phyloP scores from a whole-genome alignment of 129 eudicot species.

The Tanacetum coccineum region DNA sequence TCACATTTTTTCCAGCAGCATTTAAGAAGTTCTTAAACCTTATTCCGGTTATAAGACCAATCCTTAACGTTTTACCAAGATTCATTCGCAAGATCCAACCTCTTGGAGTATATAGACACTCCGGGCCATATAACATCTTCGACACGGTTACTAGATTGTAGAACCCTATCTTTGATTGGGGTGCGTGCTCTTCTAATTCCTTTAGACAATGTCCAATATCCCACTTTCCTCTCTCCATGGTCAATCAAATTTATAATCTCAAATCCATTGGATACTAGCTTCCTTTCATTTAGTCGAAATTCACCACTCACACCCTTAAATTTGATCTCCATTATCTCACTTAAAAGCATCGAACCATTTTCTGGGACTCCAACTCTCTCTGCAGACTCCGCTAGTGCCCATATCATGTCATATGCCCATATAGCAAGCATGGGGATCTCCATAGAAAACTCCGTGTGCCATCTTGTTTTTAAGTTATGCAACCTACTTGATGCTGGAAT shows the following conservation, averaged over 20 bases:
- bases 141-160: neutral
- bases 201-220: slow-evolving; percentile 41
- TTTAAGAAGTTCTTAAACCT: slow-evolving; percentile 23
- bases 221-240: slow-evolving; percentile 42
- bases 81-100: slow-evolving; percentile 24
- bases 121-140: slow-evolving; percentile 45
- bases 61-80: slow-evolving; percentile 26
- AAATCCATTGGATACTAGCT: slow-evolving; percentile 19
- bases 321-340: slow-evolving; percentile 3
- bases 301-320: slow-evolving; percentile 50
- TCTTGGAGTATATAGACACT: slow-evolving; percentile 24
- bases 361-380: slow-evolving; percentile 18
- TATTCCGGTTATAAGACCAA: slow-evolving; percentile 27
- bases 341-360: slow-evolving; percentile 4
- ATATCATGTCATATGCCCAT: slow-evolving; percentile 30
- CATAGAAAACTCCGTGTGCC: slow-evolving; percentile 2
- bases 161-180: neutral
- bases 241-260: slow-evolving; percentile 46
- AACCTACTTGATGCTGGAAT: slow-evolving; percentile 28
- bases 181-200: slow-evolving; percentile 28
- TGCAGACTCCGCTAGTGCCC: slow-evolving; percentile 28
- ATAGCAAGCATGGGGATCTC: neutral
- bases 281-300: slow-evolving; percentile 28
- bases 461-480: slow-evolving; percentile 18
- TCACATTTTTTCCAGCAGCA: slow-evolving; percentile 14